Conservation (phyloP, 495 filamentous ascomycete species). For the Neurospora africana region DNA sequence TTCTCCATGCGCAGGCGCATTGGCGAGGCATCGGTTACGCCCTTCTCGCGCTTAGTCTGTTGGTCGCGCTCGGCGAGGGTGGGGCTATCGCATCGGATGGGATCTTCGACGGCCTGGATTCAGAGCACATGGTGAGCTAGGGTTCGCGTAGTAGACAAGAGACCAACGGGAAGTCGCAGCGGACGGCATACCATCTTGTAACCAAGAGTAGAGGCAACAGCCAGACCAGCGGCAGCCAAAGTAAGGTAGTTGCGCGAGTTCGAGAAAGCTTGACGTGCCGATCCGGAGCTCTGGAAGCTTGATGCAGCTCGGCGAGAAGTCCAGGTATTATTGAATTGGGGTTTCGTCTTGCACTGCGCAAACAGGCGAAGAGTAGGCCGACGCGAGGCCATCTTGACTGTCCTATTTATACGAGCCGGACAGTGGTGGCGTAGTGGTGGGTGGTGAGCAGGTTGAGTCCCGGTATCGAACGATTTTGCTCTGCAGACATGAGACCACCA, state of each 20-base stretch:
- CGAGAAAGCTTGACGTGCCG: constrained; percentile 2
- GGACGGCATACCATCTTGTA: constrained; percentile 24
- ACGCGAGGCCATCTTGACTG: constrained; percentile 15
- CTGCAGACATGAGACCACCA: constrained; percentile 23
- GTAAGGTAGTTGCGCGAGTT: constrained; percentile 10
- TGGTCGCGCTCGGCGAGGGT: constrained; percentile 65
- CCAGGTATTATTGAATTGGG: constrained; percentile 6
- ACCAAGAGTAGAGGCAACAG: constrained; percentile 12
- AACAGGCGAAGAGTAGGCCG: constrained; percentile 15
- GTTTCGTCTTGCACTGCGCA: constrained; percentile 13
- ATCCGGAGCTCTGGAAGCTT: constrained; percentile 7
- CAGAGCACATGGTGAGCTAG: background rate
- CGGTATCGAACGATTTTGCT: constrained; percentile 14
- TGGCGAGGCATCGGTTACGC: constrained; percentile 60
- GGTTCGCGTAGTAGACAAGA: background rate
- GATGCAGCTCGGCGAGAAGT: constrained; percentile 10
- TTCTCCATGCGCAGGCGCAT: constrained; percentile 98
- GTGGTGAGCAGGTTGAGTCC: background rate
- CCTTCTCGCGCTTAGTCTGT: constrained; percentile 53
- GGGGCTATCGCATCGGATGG: constrained; percentile 29
- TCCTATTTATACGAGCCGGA: background rate
- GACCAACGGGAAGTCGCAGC: background rate
- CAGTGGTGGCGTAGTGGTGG: constrained; percentile 2
- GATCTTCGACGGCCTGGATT: constrained; percentile 28
- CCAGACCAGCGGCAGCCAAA: constrained; percentile 16